Percentiles rank a stretch among this genome's conserved stretches.
phyloP scores from a whole-genome alignment of 176 grass and related monocot species.

The Raddia guianensis region DNA sequence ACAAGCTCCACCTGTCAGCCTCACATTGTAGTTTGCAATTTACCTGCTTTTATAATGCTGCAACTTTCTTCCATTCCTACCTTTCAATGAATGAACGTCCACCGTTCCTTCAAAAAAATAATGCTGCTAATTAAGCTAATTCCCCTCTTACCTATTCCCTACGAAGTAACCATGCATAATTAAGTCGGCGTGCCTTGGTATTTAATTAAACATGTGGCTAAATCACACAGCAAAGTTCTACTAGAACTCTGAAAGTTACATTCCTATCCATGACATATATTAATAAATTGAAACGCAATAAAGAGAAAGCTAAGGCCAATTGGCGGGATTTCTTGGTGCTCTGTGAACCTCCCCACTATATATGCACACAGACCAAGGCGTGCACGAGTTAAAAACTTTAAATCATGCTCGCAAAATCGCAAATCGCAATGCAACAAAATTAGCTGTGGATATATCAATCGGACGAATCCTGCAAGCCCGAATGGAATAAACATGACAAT shows the following conservation, averaged over 20 bases:
- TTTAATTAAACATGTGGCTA: neutral
- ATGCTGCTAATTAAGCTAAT: no score
- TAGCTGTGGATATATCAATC: neutral
- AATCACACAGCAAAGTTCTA: neutral
- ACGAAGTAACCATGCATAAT: neutral
- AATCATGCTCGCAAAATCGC: neutral
- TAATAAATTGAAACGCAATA: conserved; percentile 26
- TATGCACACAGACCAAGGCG: conserved; percentile 17
- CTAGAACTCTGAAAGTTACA: neutral
- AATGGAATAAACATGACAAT: conserved; percentile 11
- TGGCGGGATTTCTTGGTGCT: conserved; percentile 43
- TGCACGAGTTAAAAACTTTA: conserved; percentile 42
- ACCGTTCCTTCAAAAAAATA: no score
- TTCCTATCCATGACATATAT: neutral
- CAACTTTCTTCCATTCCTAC: no score
- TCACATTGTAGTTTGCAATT: neutral
- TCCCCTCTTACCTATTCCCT: neutral
- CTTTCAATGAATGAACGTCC: no score
- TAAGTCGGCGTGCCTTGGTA: no score
- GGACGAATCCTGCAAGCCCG: neutral
- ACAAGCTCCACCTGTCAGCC: neutral
- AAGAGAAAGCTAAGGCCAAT: neutral
- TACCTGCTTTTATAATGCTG: neutral
- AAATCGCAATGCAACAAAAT: neutral
- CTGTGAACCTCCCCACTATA: conserved; percentile 48